Conservation (phyloP, 768 basidiomycete genomes). For the Suillus subluteus region DNA sequence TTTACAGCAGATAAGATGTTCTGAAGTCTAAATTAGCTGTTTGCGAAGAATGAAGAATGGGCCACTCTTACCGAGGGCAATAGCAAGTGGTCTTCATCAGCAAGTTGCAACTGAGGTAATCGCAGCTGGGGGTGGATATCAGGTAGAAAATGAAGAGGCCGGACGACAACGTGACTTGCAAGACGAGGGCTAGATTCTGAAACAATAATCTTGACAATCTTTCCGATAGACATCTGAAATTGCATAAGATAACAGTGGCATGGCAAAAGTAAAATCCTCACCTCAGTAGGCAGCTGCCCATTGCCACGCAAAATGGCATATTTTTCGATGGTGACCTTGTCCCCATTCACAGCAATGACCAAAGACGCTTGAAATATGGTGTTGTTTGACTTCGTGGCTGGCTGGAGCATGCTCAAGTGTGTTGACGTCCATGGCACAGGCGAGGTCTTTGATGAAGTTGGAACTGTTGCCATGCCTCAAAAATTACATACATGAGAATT, state of each 20-base stretch:
- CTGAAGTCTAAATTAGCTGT: conserved; percentile 9
- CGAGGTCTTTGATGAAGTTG: background rate
- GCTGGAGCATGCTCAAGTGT: conserved; percentile 3
- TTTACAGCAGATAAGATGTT: conserved; percentile 24
- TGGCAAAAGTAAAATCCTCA: conserved; percentile 4
- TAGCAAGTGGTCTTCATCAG: conserved; percentile 8
- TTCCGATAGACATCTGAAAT: conserved; percentile 10
- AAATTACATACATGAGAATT: conserved; percentile 1
- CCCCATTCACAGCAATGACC: conserved; percentile 11
- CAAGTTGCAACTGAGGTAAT: conserved; percentile 11
- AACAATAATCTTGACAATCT: conserved; percentile 13
- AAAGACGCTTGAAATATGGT: conserved; percentile 1
- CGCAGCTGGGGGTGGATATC: conserved; percentile 12
- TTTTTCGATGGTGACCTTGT: conserved; percentile 8
- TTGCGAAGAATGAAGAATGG: no score
- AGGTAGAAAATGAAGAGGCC: conserved; percentile 10
- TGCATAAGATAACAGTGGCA: background rate
- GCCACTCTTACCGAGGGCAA: background rate
- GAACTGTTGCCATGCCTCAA: conserved; percentile 7
- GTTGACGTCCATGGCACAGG: conserved; percentile 11
- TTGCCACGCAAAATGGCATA: conserved; percentile 10
- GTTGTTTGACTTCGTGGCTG: background rate
- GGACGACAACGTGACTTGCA: conserved; percentile 7
- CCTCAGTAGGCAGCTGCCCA: conserved; percentile 8
- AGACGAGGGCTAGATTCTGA: background rate